A percentile compares a stretch with the other conserved stretches of the same genome.
These are phyloP conservation scores for Tillandsia leiboldiana DNA, from an alignment of 176 grass and related monocot genomes.

Conservation along the genomic window DNA sequence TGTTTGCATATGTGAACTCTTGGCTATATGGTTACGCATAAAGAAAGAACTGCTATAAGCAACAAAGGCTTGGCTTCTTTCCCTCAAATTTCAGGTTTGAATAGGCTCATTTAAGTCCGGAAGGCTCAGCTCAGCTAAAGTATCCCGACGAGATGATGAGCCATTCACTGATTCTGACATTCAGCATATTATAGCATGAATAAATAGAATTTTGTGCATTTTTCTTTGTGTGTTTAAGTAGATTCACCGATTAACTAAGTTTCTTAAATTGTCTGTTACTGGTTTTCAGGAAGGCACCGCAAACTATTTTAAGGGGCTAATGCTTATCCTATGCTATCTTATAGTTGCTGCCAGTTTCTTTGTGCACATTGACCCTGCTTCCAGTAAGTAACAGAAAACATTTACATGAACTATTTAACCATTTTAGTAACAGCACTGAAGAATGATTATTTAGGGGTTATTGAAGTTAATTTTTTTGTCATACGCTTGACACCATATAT, in stretches of 20 bases:
- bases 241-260: not conserved
- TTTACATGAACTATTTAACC: not conserved
- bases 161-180: too few relatives aligned
- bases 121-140: too few relatives aligned
- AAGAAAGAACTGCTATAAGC: too few relatives aligned
- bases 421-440: not conserved
- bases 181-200: too few relatives aligned
- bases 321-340: constrained; percentile 85
- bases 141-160: too few relatives aligned
- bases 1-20: too few relatives aligned
- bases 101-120: too few relatives aligned
- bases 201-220: not conserved
- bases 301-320: constrained; percentile 88
- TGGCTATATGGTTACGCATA: too few relatives aligned
- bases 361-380: constrained; percentile 65
- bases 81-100: too few relatives aligned
- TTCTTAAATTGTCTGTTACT: constrained; percentile 8
- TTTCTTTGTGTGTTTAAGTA: not conserved
- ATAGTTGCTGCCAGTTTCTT: constrained; percentile 87
- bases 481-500: too few relatives aligned
- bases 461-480: not conserved
- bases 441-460: not conserved
- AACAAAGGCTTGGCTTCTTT: too few relatives aligned
- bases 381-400: constrained; percentile 35
- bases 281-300: constrained; percentile 72